phyloP scores from a whole-genome alignment of 495 filamentous ascomycete genomes.

The Lasiosphaeria ovina region DNA sequence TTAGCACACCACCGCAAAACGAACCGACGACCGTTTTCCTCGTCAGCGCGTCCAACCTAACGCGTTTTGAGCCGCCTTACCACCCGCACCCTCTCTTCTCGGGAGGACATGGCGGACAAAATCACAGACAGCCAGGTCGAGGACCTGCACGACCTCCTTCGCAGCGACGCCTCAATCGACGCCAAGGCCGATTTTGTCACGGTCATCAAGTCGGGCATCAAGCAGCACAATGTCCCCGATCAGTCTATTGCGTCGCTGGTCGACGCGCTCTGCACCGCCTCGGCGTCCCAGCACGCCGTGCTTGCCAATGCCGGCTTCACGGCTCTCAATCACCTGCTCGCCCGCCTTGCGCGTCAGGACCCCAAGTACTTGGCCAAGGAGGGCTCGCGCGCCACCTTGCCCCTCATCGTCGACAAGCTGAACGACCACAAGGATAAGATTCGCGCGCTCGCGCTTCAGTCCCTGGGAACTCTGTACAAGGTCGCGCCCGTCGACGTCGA shows the following conservation, averaged over 20 bases:
- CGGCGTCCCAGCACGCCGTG: conserved; percentile 65
- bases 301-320: conserved; percentile 77
- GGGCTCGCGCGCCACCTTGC: conserved; percentile 59
- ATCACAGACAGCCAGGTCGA: conserved; percentile 62
- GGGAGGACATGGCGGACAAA: conserved; percentile 49
- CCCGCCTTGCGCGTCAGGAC: conserved; percentile 79
- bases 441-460: conserved; percentile 65
- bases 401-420: conserved; percentile 77
- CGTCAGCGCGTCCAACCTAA: neutral
- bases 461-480: conserved; percentile 72
- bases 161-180: conserved; percentile 68
- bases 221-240: conserved; percentile 81
- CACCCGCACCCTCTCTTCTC: conserved; percentile 23
- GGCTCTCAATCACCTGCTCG: conserved; percentile 78
- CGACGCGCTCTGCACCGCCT: conserved; percentile 66
- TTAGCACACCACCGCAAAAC: neutral
- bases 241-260: conserved; percentile 68
- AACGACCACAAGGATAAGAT: conserved; percentile 85
- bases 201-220: conserved; percentile 78
- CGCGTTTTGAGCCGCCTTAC: conserved; percentile 25
- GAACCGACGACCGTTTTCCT: neutral
- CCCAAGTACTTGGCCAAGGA: conserved; percentile 64
- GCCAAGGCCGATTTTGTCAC: conserved; percentile 68
- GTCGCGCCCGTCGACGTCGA: conserved; percentile 70
- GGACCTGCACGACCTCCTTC: conserved; percentile 64